These are phyloP conservation scores for Aureobasidium uvarum DNA, from an alignment of 2,329 filamentous ascomycete genomes.

Conservation along the genomic window DNA sequence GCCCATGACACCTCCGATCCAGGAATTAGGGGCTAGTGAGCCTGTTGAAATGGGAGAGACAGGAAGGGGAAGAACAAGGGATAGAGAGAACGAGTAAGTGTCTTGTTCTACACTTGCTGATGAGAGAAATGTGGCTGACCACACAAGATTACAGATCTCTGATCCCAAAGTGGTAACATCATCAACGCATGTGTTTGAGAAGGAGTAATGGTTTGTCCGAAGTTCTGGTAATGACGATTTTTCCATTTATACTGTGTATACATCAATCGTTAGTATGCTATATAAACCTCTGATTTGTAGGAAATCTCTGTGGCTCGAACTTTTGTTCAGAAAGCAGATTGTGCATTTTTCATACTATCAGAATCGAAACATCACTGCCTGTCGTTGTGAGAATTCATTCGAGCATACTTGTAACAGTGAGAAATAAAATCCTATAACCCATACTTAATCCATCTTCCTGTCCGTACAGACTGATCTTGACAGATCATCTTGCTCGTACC, in stretches of 20 bases:
- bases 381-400: too few species aligned
- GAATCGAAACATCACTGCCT: too few species aligned
- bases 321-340: neutral
- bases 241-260: neutral
- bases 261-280: neutral
- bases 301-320: neutral
- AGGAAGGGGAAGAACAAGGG: slow-evolving; percentile 1
- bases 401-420: too few species aligned
- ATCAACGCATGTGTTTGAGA: neutral
- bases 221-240: neutral
- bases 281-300: neutral
- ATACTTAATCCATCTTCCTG: too few species aligned
- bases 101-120: neutral
- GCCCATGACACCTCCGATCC: slow-evolving; percentile 11
- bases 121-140: slow-evolving; percentile 1
- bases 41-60: slow-evolving; percentile 19
- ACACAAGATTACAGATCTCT: slow-evolving; percentile 5
- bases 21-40: neutral
- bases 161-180: slow-evolving; percentile 13
- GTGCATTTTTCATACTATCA: too few species aligned
- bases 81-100: slow-evolving; percentile 2
- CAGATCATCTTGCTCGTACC: too few species aligned
- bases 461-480: too few species aligned
- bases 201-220: slow-evolving; percentile 5
- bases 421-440: too few species aligned